phyloP scores from a whole-genome alignment of 805 yeast genomes.

The Kazachstania bromeliacearum region DNA sequence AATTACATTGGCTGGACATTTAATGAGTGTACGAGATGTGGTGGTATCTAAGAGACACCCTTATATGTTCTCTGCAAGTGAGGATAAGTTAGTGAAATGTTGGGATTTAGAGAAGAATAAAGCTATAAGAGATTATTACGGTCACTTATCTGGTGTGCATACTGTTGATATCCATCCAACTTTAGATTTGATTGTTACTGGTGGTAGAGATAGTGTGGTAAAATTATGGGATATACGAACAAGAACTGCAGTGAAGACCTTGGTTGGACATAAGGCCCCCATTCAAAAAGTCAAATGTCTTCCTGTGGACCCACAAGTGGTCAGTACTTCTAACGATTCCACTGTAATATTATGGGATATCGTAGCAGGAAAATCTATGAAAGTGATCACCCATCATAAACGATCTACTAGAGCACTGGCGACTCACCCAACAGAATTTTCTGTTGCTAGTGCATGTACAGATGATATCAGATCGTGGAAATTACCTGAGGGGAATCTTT shows the following conservation, averaged over 20 bases:
- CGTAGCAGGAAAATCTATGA: constrained; percentile 61
- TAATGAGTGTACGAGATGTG: constrained; percentile 77
- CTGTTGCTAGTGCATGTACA: constrained; percentile 73
- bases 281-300: constrained; percentile 61
- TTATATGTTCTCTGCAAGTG: constrained; percentile 84
- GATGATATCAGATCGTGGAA: constrained; percentile 80
- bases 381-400: constrained; percentile 75
- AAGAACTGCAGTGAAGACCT: constrained; percentile 58
- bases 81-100: constrained; percentile 85
- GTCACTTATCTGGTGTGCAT: constrained; percentile 86
- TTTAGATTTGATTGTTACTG: constrained; percentile 70
- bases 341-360: constrained; percentile 85
- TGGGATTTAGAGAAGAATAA: constrained; percentile 91
- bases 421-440: constrained; percentile 57
- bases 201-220: constrained; percentile 79
- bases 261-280: constrained; percentile 74
- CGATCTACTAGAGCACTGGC: constrained; percentile 70
- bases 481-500: constrained; percentile 64
- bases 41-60: constrained; percentile 70
- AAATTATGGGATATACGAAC: constrained; percentile 93
- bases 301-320: constrained; percentile 72
- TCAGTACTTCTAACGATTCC: constrained; percentile 75
- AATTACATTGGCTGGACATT: constrained; percentile 80
- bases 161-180: constrained; percentile 82
- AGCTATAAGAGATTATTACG: constrained; percentile 81